Conservation (phyloP, 495 filamentous ascomycete genomes). For the Ascobolus immersus region DNA sequence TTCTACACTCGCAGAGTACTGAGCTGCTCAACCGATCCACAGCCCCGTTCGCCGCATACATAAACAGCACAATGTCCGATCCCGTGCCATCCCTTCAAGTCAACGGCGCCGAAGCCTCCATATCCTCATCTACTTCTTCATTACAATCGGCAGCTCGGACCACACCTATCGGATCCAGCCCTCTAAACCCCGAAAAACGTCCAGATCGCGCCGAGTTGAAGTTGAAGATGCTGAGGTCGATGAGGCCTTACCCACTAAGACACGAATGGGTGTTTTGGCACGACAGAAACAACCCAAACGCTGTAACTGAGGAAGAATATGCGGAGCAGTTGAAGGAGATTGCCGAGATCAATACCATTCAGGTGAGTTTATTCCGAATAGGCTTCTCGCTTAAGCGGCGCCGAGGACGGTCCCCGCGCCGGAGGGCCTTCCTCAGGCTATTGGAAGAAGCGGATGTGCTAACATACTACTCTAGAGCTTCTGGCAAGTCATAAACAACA, state of each 20-base stretch:
- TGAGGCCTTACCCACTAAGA: conserved; percentile 14
- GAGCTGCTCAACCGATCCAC: too few species aligned
- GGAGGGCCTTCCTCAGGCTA: neutral
- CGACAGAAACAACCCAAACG: conserved; percentile 12
- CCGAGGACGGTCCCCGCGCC: too few species aligned
- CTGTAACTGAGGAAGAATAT: conserved; percentile 11
- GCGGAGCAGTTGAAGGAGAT: conserved; percentile 17
- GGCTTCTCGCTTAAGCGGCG: too few species aligned
- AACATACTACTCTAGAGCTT: conserved; percentile 34
- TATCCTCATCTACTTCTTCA: neutral
- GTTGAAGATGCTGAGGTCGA: conserved; percentile 16
- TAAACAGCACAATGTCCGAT: too few species aligned
- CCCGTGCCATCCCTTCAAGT: conserved; percentile 13
- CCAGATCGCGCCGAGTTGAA: conserved; percentile 13
- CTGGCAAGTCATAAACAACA: conserved; percentile 79
- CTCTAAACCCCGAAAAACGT: neutral
- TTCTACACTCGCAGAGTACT: too few species aligned
- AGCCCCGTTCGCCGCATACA: too few species aligned
- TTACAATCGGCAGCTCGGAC: neutral
- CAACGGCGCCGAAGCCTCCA: conserved; percentile 7
- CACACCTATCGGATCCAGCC: neutral
- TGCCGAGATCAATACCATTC: conserved; percentile 14
- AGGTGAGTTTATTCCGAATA: conserved; percentile 6
- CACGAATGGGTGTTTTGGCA: conserved; percentile 18
- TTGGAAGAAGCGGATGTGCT: neutral